A percentile compares a stretch with the other conserved stretches of the same genome.
Evolutionary conservation across 352 stramenopile genomes (phyloP).

Genomic region (Pythium volutum): DNA sequence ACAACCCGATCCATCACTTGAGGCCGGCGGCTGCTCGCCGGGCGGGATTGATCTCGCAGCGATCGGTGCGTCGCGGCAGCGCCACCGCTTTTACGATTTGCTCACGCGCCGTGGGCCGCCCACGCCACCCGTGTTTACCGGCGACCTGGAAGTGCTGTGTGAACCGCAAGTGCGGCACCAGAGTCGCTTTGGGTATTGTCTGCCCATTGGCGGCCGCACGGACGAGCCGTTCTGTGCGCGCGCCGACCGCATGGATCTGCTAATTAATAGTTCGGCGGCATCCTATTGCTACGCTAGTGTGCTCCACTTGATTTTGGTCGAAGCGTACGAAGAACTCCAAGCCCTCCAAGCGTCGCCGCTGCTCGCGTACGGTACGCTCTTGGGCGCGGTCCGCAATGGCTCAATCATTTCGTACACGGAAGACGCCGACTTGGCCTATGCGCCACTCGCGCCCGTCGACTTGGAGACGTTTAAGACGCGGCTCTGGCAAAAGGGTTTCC

Average conservation of each 20-base stretch:
- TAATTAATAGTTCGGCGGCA: conserved; percentile 10
- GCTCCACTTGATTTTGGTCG: conserved; percentile 37
- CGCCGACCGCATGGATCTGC: conserved; percentile 29
- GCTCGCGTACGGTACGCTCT: conserved; percentile 34
- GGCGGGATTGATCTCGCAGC: conserved; percentile 3
- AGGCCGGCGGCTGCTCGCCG: conserved; percentile 7
- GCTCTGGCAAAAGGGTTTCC: conserved; percentile 33
- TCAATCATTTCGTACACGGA: conserved; percentile 41
- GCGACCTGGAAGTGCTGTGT: conserved; percentile 18
- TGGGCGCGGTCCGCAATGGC: conserved; percentile 37
- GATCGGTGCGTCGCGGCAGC: conserved; percentile 4
- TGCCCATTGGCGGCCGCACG: conserved; percentile 26
- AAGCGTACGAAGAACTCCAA: conserved; percentile 32
- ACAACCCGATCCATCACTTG: not conserved
- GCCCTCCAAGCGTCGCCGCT: conserved; percentile 13
- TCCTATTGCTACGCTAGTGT: conserved; percentile 33
- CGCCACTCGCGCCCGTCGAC: conserved; percentile 1
- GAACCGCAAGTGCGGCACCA: conserved; percentile 8
- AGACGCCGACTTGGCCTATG: conserved; percentile 36
- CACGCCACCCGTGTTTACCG: conserved; percentile 7
- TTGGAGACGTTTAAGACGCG: conserved; percentile 17
- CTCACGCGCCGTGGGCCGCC: conserved; percentile 3
- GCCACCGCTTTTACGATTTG: conserved; percentile 21
- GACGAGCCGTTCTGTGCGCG: conserved; percentile 30
- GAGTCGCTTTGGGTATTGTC: conserved; percentile 34